Base-by-base conservation (phyloP, 2,329 filamentous ascomycete genomes). In the Chaetomium olivaceum region DNA sequence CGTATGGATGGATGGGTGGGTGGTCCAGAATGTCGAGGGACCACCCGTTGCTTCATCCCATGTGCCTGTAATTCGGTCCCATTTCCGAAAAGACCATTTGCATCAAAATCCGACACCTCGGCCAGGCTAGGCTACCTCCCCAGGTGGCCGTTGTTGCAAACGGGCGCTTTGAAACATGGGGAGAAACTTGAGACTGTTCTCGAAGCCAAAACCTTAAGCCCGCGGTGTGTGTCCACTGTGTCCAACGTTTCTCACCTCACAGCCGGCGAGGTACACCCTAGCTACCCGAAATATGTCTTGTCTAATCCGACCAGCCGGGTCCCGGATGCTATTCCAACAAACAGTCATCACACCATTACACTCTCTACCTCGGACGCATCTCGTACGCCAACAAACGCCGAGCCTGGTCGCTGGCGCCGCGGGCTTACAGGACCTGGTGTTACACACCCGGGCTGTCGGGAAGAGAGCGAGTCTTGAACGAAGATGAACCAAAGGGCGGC, bases 11-110 rank as follows among this genome's bases (percentile, higher is more conserved):
- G n/a, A 29, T 21, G 36, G 14, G 19, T 39, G n/a, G n/a, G 21
- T 21, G 36, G 58, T 36, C 25, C 23, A 11, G 31, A 46, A 46
- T 62, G 14, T 23, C 4, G 27, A 50, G 19, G 48, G 23, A 7
- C 12, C 31, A 46, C 21, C 59, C 48, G 27, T 9, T 31, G 55
- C 59, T 62, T 56, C 63, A 65, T 50, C 58, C 43, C 46, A 54
- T 65, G 63, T 58, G 31, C 54, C 63, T 65, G 63, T 9, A 58
- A 48, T 62, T 48, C 36, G 11, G 21, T 36, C 33, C 11, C 21
- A 25, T 27, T 58, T 25, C 43, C 46, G 19, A 23, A 23, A 21
- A 48, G 7, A 23, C 21, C n/a, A 21, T 21, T 21, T 48, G n/a
- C 8, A 48, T 27, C 12, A 51, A 51, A 51, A n/a, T 19, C 16